phyloP scores from a whole-genome alignment of 176 grass and related monocot genomes.

The Oryza meridionalis region DNA sequence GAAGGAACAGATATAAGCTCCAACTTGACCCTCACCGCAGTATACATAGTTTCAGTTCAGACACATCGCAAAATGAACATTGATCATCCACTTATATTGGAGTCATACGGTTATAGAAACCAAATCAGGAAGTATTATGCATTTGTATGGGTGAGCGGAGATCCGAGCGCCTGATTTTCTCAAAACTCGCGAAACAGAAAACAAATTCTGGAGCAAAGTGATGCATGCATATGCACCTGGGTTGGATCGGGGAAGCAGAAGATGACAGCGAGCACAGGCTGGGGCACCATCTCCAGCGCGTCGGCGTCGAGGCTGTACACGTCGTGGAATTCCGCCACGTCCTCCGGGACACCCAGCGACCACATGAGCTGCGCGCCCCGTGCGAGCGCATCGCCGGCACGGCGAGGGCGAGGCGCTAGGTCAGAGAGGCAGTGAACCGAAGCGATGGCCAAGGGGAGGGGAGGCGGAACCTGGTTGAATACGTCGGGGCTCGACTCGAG shows the following conservation, averaged over 20 bases:
- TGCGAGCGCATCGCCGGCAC: neutral
- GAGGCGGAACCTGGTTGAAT: conserved; percentile 66
- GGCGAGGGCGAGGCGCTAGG: neutral
- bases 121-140: neutral
- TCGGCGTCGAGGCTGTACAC: conserved; percentile 78
- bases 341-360: conserved; percentile 74
- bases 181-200: neutral
- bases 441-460: neutral
- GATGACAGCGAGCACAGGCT: conserved; percentile 74
- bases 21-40: neutral
- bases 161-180: neutral
- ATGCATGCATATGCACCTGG: conserved; percentile 35
- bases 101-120: neutral
- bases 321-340: conserved; percentile 73
- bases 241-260: conserved; percentile 77
- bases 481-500: conserved; percentile 87
- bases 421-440: neutral
- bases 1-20: neutral
- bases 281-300: conserved; percentile 69
- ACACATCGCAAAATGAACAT: neutral
- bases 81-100: no score
- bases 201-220: neutral
- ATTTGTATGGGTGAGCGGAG: neutral
- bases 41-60: neutral
- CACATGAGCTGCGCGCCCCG: conserved; percentile 62